Conservation (phyloP, 2,329 filamentous ascomycete species). For the Penicillium sp. region DNA sequence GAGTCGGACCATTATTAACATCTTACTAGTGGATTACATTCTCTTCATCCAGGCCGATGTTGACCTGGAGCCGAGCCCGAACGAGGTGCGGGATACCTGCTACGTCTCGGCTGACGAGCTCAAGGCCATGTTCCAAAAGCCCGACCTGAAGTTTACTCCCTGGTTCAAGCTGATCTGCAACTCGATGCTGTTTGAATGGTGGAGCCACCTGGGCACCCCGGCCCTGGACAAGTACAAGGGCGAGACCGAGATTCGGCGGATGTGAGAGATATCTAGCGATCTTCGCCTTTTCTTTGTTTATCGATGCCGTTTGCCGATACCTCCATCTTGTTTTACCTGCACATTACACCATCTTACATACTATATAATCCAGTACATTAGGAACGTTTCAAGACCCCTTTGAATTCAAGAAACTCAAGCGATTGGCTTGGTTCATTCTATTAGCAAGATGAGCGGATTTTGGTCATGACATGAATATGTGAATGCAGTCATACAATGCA, state of each 20-base stretch:
- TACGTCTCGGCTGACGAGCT: slow-evolving; percentile 81
- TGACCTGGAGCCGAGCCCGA: slow-evolving; percentile 71
- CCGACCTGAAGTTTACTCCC: slow-evolving; percentile 79
- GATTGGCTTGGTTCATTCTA: neutral
- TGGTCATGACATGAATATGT: neutral
- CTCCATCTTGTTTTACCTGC: slow-evolving; percentile 3
- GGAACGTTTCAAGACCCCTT: neutral
- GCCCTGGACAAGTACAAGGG: slow-evolving; percentile 80
- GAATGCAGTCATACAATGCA: neutral
- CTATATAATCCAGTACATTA: neutral
- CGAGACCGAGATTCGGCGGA: slow-evolving; percentile 81
- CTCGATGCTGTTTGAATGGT: slow-evolving; percentile 97
- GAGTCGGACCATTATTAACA: neutral
- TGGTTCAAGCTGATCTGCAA: slow-evolving; percentile 99
- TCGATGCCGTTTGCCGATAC: slow-evolving; percentile 16
- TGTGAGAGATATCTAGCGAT: slow-evolving; percentile 46
- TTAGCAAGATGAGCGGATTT: neutral
- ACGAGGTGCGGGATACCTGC: slow-evolving; percentile 79
- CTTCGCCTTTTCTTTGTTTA: slow-evolving; percentile 1
- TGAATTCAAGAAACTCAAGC: neutral
- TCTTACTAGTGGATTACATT: slow-evolving; percentile 75
- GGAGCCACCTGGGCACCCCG: slow-evolving; percentile 69
- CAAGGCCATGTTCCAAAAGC: slow-evolving; percentile 78
- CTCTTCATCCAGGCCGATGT: slow-evolving; percentile 96
- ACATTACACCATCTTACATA: neutral